Conservation (phyloP, 768 basidiomycete species). For the Suillus weaverae region DNA sequence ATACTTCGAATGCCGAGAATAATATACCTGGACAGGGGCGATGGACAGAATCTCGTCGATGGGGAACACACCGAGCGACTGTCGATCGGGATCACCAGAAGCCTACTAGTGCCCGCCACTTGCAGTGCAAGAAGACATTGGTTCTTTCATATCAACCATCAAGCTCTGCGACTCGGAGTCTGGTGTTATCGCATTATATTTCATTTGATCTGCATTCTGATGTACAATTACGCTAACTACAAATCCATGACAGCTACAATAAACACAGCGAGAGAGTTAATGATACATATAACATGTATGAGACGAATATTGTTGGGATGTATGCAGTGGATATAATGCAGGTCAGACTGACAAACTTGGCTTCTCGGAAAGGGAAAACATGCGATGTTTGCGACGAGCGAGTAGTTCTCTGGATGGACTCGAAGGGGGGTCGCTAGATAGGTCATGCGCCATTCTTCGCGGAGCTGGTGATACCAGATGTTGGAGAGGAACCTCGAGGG, state of each 20-base stretch:
- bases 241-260: constrained; percentile 5
- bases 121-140: neutral
- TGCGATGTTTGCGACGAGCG: constrained; percentile 40
- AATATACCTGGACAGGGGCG: neutral
- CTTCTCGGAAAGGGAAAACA: constrained; percentile 21
- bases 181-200: neutral
- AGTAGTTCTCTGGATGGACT: constrained; percentile 51
- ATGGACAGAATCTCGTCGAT: neutral
- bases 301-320: neutral
- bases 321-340: neutral
- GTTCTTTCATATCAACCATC: neutral
- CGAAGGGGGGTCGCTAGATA: constrained; percentile 47
- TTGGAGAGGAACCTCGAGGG: constrained; percentile 70
- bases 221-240: constrained; percentile 6
- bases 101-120: neutral
- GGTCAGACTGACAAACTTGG: neutral
- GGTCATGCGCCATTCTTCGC: constrained; percentile 42
- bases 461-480: constrained; percentile 63
- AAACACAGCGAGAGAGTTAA: constrained; percentile 6
- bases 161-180: neutral
- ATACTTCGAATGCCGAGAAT: neutral
- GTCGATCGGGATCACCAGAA: neutral
- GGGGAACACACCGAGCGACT: neutral
- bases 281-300: constrained; percentile 7
- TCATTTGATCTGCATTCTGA: neutral